A percentile compares a stretch with the other conserved stretches of the same genome.
Conservation (phyloP, 345 rosid species). For the Brassica napus region DNA sequence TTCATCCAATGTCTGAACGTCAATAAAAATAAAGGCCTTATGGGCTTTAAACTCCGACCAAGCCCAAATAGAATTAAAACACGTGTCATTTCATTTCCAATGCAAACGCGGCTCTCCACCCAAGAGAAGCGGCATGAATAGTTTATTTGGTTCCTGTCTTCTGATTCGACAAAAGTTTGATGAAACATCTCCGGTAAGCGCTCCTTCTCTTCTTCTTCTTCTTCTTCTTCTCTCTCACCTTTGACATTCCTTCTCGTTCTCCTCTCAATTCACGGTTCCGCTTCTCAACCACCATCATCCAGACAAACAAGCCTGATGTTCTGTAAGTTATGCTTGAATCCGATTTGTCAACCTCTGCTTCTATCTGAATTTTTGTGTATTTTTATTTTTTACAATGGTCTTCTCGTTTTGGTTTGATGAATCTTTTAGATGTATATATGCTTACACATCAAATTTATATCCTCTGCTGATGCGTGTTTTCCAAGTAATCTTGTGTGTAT, state of each 20-base stretch:
- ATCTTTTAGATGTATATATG: neutral
- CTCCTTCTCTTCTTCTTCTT: constrained; percentile 27
- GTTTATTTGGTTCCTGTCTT: constrained; percentile 22
- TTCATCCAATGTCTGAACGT: neutral
- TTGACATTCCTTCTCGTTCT: neutral
- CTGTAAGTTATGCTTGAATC: constrained; percentile 30
- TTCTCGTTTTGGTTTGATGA: constrained; percentile 3
- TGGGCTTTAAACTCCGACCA: neutral
- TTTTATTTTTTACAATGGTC: neutral
- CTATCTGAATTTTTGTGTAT: neutral
- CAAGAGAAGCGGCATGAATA: constrained; percentile 23
- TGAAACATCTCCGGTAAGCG: constrained; percentile 33
- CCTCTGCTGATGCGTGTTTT: constrained; percentile 10
- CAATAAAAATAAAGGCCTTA: neutral
- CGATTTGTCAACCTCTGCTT: constrained; percentile 11
- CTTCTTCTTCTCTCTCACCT: neutral
- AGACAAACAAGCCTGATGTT: neutral
- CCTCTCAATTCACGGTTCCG: neutral
- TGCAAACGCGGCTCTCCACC: constrained; percentile 1
- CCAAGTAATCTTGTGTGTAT: constrained; percentile 21
- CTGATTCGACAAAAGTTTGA: constrained; percentile 17
- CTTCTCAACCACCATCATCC: neutral
- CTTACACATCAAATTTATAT: neutral
- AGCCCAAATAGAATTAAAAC: neutral
- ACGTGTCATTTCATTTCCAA: neutral